Evolutionary conservation across 441 rosid species (phyloP), one percentile per base, ranked within the genome.

Genomic region (Daphne laureola): DNA sequence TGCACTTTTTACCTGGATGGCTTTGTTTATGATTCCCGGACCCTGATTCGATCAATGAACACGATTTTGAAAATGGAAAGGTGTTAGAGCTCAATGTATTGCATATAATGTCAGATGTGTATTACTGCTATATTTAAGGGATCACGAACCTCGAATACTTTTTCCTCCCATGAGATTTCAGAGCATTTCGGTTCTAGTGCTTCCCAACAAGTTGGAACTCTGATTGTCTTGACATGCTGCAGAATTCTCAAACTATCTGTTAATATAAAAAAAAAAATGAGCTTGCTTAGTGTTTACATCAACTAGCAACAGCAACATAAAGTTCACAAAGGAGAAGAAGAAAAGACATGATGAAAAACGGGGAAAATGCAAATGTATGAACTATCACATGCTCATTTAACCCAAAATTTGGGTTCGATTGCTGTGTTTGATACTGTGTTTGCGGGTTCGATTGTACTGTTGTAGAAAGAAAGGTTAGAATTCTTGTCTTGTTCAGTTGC

Each of bases 191-290:
- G 66, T 43, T 64, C 72, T 12, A 77, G 63, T 12, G 69, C 78
- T 18, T 71, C 76, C 81, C 83, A 76, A n/a, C 78, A 65, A 51
- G 48, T 62, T 15, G 95, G 96, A 59, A 68, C 82, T 73, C 76
- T 82, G 55, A 90, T 75, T 12, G 70, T 70, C 62, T 74, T 80
- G 60, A 85, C 98, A 49, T 81, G 88, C 75, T 87, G 96, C 61
- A 90, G 14, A 63, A 90, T 61, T 80, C 96, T 80, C 74, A 91
- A 57, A 73, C 98, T 79, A 78, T 63, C 98, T 91, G 79, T 58
- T 72, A 58, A n/a, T n/a, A n/a, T n/a, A n/a, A n/a, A n/a, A n/a
- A n/a, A 23, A 50, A 0, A 40, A 38, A 23, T 44, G n/a, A 14
- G 8, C 26, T 51, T 8, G 8, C 40, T 6, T 8, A 23, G 40